Conservation (phyloP, 352 stramenopile species). For the Phytophthora agathidicida region DNA sequence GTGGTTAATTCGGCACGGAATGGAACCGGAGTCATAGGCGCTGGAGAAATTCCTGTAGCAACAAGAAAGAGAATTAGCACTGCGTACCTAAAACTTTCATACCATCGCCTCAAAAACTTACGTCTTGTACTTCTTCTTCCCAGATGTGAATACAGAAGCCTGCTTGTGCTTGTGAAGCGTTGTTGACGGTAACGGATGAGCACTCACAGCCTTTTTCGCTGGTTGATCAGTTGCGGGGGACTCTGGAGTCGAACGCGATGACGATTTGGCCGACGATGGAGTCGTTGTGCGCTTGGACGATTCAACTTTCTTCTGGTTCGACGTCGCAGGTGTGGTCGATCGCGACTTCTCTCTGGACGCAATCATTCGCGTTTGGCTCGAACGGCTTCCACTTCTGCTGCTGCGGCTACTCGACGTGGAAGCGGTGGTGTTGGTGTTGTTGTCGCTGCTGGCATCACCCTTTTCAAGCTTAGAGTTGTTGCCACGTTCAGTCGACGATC, state of each 20-base stretch:
- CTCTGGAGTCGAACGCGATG: neutral
- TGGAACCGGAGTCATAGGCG: constrained; percentile 68
- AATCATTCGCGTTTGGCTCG: constrained; percentile 12
- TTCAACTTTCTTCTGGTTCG: constrained; percentile 22
- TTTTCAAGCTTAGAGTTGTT: constrained; percentile 27
- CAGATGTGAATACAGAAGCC: constrained; percentile 64
- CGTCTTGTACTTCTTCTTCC: constrained; percentile 83
- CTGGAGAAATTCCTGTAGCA: constrained; percentile 67
- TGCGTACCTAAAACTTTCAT: neutral
- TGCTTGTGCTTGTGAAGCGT: constrained; percentile 79
- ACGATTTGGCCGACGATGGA: constrained; percentile 14
- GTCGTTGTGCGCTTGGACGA: constrained; percentile 11
- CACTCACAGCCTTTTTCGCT: constrained; percentile 20
- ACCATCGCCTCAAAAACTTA: too few relatives aligned
- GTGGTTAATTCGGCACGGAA: constrained; percentile 84
- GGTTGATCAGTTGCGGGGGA: constrained; percentile 7
- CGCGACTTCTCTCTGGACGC: constrained; percentile 19
- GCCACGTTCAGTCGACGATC: neutral
- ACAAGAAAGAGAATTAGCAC: constrained; percentile 3
- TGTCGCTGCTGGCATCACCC: constrained; percentile 4
- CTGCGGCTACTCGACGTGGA: constrained; percentile 15
- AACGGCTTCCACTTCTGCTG: constrained; percentile 21
- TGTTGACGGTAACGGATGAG: constrained; percentile 55
- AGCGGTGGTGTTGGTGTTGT: too few relatives aligned
- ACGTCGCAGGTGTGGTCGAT: constrained; percentile 8